A percentile compares a stretch with the other conserved stretches of the same genome.
phyloP scores from a whole-genome alignment of 208 protist species.

The Leishmania martiniquensis region DNA sequence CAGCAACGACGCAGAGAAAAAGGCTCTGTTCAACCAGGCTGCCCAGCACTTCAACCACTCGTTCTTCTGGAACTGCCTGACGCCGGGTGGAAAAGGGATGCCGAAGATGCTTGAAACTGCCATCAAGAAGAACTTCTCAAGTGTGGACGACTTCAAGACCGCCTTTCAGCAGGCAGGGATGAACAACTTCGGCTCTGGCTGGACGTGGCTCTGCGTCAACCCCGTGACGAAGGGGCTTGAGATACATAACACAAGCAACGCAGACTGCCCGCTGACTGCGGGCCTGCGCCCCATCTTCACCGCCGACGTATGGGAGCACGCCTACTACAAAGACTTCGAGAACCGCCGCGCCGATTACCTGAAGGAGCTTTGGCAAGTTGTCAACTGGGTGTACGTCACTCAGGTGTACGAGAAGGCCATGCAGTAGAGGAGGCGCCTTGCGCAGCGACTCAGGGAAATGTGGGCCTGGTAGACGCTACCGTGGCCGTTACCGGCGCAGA shows the following conservation, averaged over 20 bases:
- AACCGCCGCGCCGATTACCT: conserved; percentile 91
- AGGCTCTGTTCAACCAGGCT: conserved; percentile 89
- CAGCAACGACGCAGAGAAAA: conserved; percentile 51
- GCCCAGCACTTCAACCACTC: conserved; percentile 95
- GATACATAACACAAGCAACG: conserved; percentile 93
- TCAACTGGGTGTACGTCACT: conserved; percentile 91
- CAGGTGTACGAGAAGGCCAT: conserved; percentile 52
- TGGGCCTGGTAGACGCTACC: background rate
- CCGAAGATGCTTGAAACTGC: conserved; percentile 63
- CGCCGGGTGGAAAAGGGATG: conserved; percentile 70
- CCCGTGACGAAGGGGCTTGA: conserved; percentile 70
- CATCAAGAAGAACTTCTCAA: conserved; percentile 79
- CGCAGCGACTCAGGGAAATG: background rate
- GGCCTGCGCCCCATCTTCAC: conserved; percentile 87
- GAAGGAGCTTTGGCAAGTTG: conserved; percentile 87
- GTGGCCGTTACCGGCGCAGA: background rate
- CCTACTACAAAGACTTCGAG: conserved; percentile 96
- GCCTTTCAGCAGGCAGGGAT: conserved; percentile 70
- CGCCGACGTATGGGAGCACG: conserved; percentile 95
- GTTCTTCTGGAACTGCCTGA: conserved; percentile 91
- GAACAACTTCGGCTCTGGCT: conserved; percentile 95
- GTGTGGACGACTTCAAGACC: conserved; percentile 91
- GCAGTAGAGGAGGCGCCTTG: conserved; percentile 25
- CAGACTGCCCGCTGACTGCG: conserved; percentile 76
- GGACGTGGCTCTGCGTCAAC: conserved; percentile 94